A percentile compares a stretch with the other conserved stretches of the same genome.
Conservation (phyloP, 805 yeast genomes). For the Candida khao-thaluensis region DNA sequence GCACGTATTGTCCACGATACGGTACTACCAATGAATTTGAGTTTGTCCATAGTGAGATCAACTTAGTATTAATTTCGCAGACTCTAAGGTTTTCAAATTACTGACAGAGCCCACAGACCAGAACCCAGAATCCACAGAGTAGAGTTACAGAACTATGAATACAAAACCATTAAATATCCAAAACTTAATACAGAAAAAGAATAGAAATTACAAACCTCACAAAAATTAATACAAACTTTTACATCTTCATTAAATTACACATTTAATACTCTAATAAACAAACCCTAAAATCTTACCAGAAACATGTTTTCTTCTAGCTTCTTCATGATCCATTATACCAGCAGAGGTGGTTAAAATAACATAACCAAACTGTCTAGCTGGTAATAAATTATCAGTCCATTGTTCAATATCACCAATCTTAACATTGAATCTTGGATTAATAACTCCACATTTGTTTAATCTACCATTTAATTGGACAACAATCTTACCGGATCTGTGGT, state of each 20-base stretch:
- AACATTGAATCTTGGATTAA: slow-evolving; percentile 97
- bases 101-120: too few relatives aligned
- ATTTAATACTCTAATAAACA: slow-evolving; percentile 67
- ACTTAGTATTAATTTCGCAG: too few relatives aligned
- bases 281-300: slow-evolving; percentile 98
- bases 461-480: slow-evolving; percentile 97
- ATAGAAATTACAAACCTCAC: too few relatives aligned
- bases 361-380: slow-evolving; percentile 99
- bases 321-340: slow-evolving; percentile 99
- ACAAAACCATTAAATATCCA: too few relatives aligned
- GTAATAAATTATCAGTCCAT: slow-evolving; percentile 97
- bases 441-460: slow-evolving; percentile 98
- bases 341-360: slow-evolving; percentile 98
- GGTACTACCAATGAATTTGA: slow-evolving; percentile 31
- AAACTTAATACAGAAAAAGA: too few relatives aligned
- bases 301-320: slow-evolving; percentile 99
- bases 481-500: slow-evolving; percentile 98
- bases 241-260: too few relatives aligned
- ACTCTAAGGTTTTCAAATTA: too few relatives aligned
- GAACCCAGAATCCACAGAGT: too few relatives aligned
- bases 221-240: too few relatives aligned
- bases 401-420: slow-evolving; percentile 93
- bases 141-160: too few relatives aligned
- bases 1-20: slow-evolving; percentile 56
- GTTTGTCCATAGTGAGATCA: slow-evolving; percentile 15